A percentile compares a stretch with the other conserved stretches of the same genome.
These are phyloP conservation scores for Saturnispora dispora DNA, from an alignment of 805 yeast genomes.

Conservation along the genomic window DNA sequence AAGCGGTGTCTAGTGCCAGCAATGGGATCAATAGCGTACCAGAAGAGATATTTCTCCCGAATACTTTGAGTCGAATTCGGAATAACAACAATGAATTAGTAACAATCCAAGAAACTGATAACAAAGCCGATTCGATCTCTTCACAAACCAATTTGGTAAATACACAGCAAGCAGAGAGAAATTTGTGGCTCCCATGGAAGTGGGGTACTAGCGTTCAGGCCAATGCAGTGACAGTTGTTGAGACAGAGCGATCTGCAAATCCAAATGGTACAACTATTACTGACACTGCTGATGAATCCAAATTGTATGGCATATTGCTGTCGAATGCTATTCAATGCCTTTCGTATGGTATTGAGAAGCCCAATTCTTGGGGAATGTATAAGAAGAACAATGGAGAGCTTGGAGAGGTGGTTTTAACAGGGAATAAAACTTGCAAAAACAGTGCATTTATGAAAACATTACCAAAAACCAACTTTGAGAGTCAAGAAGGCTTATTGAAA, in stretches of 20 bases:
- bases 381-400: slow-evolving; percentile 6
- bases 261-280: too few relatives aligned
- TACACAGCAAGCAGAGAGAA: background rate
- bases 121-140: background rate
- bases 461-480: slow-evolving; percentile 25
- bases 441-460: slow-evolving; percentile 20
- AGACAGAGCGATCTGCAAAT: background rate
- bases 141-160: background rate
- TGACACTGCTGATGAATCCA: slow-evolving; percentile 14
- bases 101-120: background rate
- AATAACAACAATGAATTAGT: background rate
- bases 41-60: background rate
- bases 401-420: slow-evolving; percentile 25
- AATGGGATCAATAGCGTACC: background rate
- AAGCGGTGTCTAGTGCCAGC: background rate
- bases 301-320: slow-evolving; percentile 20
- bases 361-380: slow-evolving; percentile 25
- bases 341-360: slow-evolving; percentile 15
- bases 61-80: slow-evolving; percentile 1
- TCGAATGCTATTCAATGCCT: slow-evolving; percentile 17
- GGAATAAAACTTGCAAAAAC: slow-evolving; percentile 21
- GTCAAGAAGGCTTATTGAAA: slow-evolving; percentile 16
- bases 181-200: background rate
- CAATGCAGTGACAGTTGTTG: slow-evolving; percentile 12
- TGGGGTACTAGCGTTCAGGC: slow-evolving; percentile 5